Evolutionary conservation across 176 grass and related monocot genomes (phyloP).

Genomic region (Raddia guianensis): DNA sequence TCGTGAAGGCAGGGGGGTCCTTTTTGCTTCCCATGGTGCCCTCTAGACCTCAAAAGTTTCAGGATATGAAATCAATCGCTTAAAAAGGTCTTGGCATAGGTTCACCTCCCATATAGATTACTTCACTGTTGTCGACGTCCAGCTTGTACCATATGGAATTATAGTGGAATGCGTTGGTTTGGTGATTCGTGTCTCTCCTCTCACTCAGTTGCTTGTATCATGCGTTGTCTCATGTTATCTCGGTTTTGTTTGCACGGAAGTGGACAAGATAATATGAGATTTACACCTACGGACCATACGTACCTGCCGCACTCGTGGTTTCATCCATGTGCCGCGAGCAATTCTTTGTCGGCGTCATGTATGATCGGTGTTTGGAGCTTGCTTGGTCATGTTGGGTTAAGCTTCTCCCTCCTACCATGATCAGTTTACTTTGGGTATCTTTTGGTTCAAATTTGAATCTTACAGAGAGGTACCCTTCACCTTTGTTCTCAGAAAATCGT

Average conservation of each 20-base stretch:
- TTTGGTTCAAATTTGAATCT: background rate
- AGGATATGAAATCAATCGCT: constrained; percentile 13
- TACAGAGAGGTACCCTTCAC: background rate
- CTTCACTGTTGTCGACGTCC: background rate
- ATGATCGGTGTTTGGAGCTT: constrained; percentile 25
- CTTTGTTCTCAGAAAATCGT: background rate
- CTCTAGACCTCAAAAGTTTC: background rate
- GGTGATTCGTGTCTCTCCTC: background rate
- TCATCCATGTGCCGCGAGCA: constrained; percentile 25
- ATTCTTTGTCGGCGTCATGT: constrained; percentile 27
- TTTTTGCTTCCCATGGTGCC: background rate
- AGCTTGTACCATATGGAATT: constrained; percentile 16
- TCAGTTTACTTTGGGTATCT: background rate
- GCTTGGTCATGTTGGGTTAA: constrained; percentile 18
- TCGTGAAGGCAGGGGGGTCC: background rate
- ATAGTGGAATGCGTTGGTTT: background rate
- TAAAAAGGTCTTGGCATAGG: background rate
- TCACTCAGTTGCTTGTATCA: background rate
- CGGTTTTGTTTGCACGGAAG: constrained; percentile 10
- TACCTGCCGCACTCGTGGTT: background rate
- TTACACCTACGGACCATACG: background rate
- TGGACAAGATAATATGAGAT: background rate
- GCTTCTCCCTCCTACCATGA: background rate
- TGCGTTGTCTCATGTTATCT: constrained; percentile 15
- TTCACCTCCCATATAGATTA: background rate